Conservation (phyloP, 148 eudicot species). For the Talinum fruticosum region DNA sequence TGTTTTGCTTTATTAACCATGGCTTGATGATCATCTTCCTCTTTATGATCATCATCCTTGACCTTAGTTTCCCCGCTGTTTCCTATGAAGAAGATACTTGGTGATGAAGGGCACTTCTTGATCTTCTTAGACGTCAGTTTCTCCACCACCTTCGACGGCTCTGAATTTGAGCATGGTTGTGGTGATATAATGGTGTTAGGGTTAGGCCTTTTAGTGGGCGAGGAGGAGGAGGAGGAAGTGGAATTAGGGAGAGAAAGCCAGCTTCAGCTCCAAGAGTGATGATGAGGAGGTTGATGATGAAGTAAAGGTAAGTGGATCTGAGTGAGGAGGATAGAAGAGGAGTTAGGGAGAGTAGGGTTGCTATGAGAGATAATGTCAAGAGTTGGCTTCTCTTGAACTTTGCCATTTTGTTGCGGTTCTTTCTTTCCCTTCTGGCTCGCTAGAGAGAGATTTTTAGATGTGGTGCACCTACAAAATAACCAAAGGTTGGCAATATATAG, state of each 20-base stretch:
- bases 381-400: slow-evolving; percentile 36
- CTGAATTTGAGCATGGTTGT: too few species aligned
- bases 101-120: slow-evolving; percentile 45
- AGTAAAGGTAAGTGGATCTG: slow-evolving; percentile 47
- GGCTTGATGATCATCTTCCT: slow-evolving; percentile 14
- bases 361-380: slow-evolving; percentile 38
- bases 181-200: too few species aligned
- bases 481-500: not conserved
- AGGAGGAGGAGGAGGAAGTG: slow-evolving; percentile 6
- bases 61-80: too few species aligned
- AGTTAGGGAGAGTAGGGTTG: slow-evolving; percentile 35
- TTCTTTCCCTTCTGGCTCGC: too few species aligned
- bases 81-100: slow-evolving; percentile 53
- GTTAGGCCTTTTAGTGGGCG: not conserved
- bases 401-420: slow-evolving; percentile 20
- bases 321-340: slow-evolving; percentile 46
- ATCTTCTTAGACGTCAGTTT: too few species aligned
- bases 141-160: too few species aligned
- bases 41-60: too few species aligned
- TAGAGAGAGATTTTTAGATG: not conserved
- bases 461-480: not conserved
- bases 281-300: slow-evolving; percentile 51
- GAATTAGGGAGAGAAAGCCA: slow-evolving; percentile 35
- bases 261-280: slow-evolving; percentile 48
- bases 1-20: slow-evolving; percentile 3